A percentile compares a stretch with the other conserved stretches of the same genome.
phyloP scores from a whole-genome alignment of 2,329 filamentous ascomycete genomes.

The Trichoderma breve region DNA sequence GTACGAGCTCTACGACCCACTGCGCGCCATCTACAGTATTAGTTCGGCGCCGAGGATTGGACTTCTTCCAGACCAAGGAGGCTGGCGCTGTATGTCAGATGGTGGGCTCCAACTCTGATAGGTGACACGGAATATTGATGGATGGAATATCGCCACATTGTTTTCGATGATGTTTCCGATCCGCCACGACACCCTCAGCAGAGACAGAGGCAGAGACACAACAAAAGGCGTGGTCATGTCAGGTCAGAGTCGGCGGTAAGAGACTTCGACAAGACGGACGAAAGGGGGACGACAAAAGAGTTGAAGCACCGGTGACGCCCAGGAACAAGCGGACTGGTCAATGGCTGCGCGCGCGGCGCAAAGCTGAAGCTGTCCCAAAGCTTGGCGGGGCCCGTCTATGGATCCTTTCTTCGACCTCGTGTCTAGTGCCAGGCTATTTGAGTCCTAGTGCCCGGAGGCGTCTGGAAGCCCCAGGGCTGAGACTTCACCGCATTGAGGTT shows the following conservation, averaged over 20 bases:
- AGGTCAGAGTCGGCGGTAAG: not conserved
- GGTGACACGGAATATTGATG: not conserved
- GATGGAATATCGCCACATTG: not conserved
- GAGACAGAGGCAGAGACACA: not conserved
- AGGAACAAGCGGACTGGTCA: slow-evolving; percentile 7
- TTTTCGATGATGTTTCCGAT: not conserved
- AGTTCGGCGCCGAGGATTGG: not conserved
- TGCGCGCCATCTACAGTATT: not conserved
- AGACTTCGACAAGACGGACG: not conserved
- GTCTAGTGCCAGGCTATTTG: slow-evolving; percentile 7
- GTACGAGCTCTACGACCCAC: not conserved
- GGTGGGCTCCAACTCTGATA: not conserved
- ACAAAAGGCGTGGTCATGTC: not conserved
- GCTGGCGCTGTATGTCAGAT: not conserved
- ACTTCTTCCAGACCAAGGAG: not conserved
- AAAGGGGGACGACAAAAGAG: not conserved
- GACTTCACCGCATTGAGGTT: slow-evolving; percentile 17
- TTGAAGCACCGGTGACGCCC: slow-evolving; percentile 5
- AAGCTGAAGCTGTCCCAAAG: not conserved
- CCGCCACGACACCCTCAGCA: not conserved
- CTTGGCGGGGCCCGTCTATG: not conserved
- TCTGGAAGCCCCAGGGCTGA: not conserved
- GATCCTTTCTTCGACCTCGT: not conserved
- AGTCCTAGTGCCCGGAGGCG: not conserved
- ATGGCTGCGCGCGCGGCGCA: not conserved